Conservation (phyloP, 78 protist species). For the Dictyostelium brefeldianum region DNA sequence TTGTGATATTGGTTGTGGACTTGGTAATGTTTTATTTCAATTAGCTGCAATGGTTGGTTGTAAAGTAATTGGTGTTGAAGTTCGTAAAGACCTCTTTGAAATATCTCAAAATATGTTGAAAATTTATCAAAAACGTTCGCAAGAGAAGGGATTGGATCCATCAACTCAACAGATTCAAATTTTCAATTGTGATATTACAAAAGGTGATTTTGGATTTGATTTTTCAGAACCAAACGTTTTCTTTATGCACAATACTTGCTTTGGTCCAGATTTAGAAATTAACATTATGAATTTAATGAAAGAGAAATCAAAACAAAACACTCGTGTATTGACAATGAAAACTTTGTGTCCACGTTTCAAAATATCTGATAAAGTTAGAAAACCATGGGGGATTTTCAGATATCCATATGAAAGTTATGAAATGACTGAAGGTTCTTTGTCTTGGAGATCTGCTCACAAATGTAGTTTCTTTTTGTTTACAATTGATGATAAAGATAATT, state of each 20-base stretch:
- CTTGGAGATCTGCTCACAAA: not conserved
- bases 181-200: constrained; percentile 8
- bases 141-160: not conserved
- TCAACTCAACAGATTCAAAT: constrained; percentile 24
- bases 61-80: constrained; percentile 29
- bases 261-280: constrained; percentile 24
- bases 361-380: constrained; percentile 3
- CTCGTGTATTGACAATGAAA: constrained; percentile 18
- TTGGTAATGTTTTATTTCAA: constrained; percentile 54
- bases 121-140: not conserved
- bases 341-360: constrained; percentile 50
- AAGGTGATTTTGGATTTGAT: not conserved
- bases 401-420: constrained; percentile 44
- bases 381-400: constrained; percentile 49
- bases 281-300: constrained; percentile 11
- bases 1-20: constrained; percentile 54
- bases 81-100: constrained; percentile 29
- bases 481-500: constrained; percentile 4
- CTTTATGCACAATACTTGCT: constrained; percentile 60
- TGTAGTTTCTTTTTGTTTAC: constrained; percentile 27
- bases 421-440: constrained; percentile 31
- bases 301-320: not conserved
- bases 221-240: not conserved
- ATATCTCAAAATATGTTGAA: constrained; percentile 6
- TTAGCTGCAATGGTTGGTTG: constrained; percentile 61